phyloP scores from a whole-genome alignment of 495 filamentous ascomycete genomes.

The Neurospora sp. region DNA sequence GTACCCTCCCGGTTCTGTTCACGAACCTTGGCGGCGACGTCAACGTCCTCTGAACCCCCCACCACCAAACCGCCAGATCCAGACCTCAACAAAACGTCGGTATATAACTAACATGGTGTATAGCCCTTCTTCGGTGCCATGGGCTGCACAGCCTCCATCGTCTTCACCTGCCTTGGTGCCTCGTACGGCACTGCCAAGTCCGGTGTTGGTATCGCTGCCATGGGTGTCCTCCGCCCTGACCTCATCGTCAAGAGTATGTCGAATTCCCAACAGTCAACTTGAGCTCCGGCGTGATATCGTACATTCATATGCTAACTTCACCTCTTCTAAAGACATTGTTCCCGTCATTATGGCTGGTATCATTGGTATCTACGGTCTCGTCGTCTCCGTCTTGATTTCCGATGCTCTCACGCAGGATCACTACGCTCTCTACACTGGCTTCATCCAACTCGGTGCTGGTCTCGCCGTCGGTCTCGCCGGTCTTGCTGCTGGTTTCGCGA shows the following conservation, averaged over 20 bases:
- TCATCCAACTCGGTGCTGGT: slow-evolving; percentile 96
- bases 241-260: slow-evolving; percentile 95
- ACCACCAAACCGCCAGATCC: background rate
- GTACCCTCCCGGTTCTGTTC: slow-evolving; percentile 34
- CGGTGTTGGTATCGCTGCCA: slow-evolving; percentile 94
- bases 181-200: slow-evolving; percentile 99
- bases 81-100: background rate
- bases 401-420: slow-evolving; percentile 74
- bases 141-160: slow-evolving; percentile 96
- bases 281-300: background rate
- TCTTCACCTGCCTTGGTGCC: slow-evolving; percentile 97
- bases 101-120: background rate
- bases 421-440: slow-evolving; percentile 75
- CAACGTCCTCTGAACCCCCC: background rate
- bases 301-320: slow-evolving; percentile 10
- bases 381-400: slow-evolving; percentile 96
- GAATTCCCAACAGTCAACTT: slow-evolving; percentile 21
- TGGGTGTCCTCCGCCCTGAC: slow-evolving; percentile 96
- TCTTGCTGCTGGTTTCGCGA: slow-evolving; percentile 96
- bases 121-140: slow-evolving; percentile 99
- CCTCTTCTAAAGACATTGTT: slow-evolving; percentile 66
- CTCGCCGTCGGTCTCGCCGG: slow-evolving; percentile 92
- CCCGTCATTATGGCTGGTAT: slow-evolving; percentile 99
- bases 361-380: slow-evolving; percentile 99
- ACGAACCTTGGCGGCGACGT: background rate